Evolutionary conservation across 2,329 filamentous ascomycete species (phyloP).

Genomic region (Pestalotiopsis sp.): DNA sequence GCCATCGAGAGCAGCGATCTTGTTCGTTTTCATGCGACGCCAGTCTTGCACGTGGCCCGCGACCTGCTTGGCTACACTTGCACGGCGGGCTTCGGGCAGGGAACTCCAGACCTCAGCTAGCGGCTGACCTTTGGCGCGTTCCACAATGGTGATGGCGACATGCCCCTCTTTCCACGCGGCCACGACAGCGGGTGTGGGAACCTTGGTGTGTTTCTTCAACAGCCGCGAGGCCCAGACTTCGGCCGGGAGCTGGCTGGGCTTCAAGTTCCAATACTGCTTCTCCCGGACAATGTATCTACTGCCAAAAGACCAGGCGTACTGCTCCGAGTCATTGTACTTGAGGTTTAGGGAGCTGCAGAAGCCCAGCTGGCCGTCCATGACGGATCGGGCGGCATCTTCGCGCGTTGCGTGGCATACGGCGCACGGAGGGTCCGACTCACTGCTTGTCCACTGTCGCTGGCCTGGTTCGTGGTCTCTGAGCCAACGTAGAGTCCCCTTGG

Average conservation of each 20-base stretch:
- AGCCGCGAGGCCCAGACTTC: conserved; percentile 21
- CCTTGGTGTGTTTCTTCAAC: conserved; percentile 16
- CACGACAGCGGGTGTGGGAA: conserved; percentile 26
- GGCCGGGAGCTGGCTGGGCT: conserved; percentile 18
- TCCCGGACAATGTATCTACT: conserved; percentile 27
- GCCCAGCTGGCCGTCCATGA: conserved; percentile 15
- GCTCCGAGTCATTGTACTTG: conserved; percentile 25
- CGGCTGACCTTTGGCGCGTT: conserved; percentile 21
- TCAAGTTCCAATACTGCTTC: conserved; percentile 20
- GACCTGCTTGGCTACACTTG: conserved; percentile 25
- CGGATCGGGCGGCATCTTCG: conserved; percentile 23
- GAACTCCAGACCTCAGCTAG: conserved; percentile 30
- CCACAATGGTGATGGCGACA: conserved; percentile 28
- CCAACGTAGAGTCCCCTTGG: not conserved
- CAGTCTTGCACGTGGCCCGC: conserved; percentile 23
- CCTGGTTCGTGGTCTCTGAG: not conserved
- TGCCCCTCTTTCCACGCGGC: conserved; percentile 30
- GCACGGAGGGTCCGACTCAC: not conserved
- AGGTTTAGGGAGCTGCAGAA: conserved; percentile 27
- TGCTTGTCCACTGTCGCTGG: not conserved
- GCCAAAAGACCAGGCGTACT: conserved; percentile 28
- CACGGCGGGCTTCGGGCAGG: conserved; percentile 15
- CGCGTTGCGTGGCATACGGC: conserved; percentile 8
- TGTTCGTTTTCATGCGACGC: conserved; percentile 20
- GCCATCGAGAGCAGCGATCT: conserved; percentile 20